Evolutionary conservation across 2,329 filamentous ascomycete genomes (phyloP), one percentile per base, ranked within the genome.

Genomic region (Claviceps digitariae): DNA sequence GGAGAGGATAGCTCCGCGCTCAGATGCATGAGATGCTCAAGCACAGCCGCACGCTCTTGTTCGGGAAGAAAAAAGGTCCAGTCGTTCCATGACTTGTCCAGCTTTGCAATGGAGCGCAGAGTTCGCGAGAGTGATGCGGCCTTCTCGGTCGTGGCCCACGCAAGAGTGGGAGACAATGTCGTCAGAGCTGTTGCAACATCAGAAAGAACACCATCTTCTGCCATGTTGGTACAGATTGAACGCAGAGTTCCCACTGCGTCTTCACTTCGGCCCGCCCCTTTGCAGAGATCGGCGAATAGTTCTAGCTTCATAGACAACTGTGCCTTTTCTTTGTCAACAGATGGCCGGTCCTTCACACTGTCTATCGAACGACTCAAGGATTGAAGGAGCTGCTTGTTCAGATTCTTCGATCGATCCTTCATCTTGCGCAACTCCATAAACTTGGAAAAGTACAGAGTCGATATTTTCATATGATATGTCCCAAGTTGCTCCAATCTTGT

Each of bases 371-470:
- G 76, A 53, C 77, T 77, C 49, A 88, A 72, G 13, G 82, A 74
- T 50, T 77, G 74, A 15, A 85, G 65, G 1, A 76, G 70, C 20
- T 66, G 65, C 59, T 70, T 71, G 54, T 63, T 68, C 46, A 62
- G 53, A 21, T 67, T 63, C 51, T 68, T 69, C 12, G 64, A 61
- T 45, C 65, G 71, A 4, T 68, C 67, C 0, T 67, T 58, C 25
- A 69, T 66, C 50, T 77, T 78, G 15, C 73, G 68, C 55, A 79
- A 63, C 46, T 74, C 70, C 20, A 77, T 67, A 61, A 81, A 81
- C 48, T 79, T 73, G n/a, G 80, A 72, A 63, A 83, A 88, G 63
- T 87, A 87, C 3, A 86, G 73, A 59, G 85, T 83, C 0, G 85
- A 88, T 27, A 88, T 77, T 60, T 83, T 86, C 56, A 84, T 75